Evolutionary conservation across 805 yeast genomes (phyloP).

Genomic region (Lachancea quebecensis): DNA sequence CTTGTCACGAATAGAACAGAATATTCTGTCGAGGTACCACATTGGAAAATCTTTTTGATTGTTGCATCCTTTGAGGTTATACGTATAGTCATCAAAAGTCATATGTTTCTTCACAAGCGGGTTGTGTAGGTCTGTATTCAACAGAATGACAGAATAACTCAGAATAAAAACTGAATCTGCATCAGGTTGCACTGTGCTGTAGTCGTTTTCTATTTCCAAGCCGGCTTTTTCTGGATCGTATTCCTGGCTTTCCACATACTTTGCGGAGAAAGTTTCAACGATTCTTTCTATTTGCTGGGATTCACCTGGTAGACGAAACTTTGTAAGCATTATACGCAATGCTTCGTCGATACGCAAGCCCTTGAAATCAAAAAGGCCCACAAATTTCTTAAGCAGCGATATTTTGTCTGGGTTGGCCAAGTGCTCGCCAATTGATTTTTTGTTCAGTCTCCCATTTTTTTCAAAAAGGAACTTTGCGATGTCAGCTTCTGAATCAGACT

Average conservation of each 20-base stretch:
- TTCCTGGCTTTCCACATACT: constrained; percentile 63
- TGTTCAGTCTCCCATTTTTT: constrained; percentile 76
- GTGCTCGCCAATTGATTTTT: constrained; percentile 79
- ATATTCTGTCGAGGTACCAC: constrained; percentile 80
- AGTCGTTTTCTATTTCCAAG: constrained; percentile 24
- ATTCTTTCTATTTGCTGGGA: constrained; percentile 93
- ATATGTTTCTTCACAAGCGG: constrained; percentile 89
- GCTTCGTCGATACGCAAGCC: constrained; percentile 90
- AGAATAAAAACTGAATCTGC: constrained; percentile 83
- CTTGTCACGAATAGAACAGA: constrained; percentile 67
- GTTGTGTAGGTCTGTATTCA: constrained; percentile 89
- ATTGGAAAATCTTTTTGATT: constrained; percentile 71
- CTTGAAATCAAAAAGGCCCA: constrained; percentile 64
- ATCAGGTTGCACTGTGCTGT: constrained; percentile 57
- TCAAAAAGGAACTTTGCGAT: constrained; percentile 72
- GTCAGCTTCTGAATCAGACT: constrained; percentile 45
- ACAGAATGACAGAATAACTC: constrained; percentile 86
- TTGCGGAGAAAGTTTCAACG: constrained; percentile 76
- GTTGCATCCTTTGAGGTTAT: constrained; percentile 74
- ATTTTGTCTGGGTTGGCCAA: constrained; percentile 69
- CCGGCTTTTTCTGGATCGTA: constrained; percentile 20
- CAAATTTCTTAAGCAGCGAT: constrained; percentile 54
- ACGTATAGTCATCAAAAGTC: constrained; percentile 76
- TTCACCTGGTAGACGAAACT: constrained; percentile 93
- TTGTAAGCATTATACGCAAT: constrained; percentile 67